Percentiles rank a stretch among this genome's conserved stretches.
phyloP scores from a whole-genome alignment of 768 basidiomycete genomes.

The Lentinula sp. region DNA sequence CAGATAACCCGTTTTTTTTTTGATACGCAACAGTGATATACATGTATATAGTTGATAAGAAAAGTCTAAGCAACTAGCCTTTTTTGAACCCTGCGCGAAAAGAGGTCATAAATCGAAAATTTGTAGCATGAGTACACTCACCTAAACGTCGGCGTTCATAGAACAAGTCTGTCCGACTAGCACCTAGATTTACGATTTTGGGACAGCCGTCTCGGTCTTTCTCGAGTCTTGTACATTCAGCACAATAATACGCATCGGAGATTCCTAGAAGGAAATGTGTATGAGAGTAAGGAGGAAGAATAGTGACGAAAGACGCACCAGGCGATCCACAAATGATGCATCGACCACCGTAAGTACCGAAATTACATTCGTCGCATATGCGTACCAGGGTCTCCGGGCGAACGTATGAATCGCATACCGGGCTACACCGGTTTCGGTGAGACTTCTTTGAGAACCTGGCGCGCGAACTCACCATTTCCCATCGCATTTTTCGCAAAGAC shows the following conservation, averaged over 20 bases:
- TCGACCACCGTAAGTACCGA: conserved; percentile 94
- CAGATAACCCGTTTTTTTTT: too few species aligned
- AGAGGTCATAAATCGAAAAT: neutral
- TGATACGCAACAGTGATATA: too few species aligned
- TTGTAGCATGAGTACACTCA: conserved; percentile 22
- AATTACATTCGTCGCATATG: conserved; percentile 99
- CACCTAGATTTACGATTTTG: conserved; percentile 96
- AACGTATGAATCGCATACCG: conserved; percentile 98
- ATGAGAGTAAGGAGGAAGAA: neutral
- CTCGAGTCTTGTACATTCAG: conserved; percentile 93
- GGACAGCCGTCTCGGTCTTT: conserved; percentile 98
- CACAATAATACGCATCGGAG: conserved; percentile 98
- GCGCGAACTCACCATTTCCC: conserved; percentile 83
- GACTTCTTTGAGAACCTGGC: neutral
- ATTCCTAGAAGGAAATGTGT: conserved; percentile 54
- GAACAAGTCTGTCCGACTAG: conserved; percentile 87
- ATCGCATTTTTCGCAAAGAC: conserved; percentile 98
- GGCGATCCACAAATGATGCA: conserved; percentile 98
- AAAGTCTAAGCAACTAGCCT: conserved; percentile 23
- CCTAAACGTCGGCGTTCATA: conserved; percentile 85
- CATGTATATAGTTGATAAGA: too few species aligned
- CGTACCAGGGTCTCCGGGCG: conserved; percentile 96
- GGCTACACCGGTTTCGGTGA: conserved; percentile 41
- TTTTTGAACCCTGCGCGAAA: conserved; percentile 62
- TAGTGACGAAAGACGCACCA: conserved; percentile 43